Base-by-base conservation (phyloP, 805 yeast species). In the Candida ipomoeae region DNA sequence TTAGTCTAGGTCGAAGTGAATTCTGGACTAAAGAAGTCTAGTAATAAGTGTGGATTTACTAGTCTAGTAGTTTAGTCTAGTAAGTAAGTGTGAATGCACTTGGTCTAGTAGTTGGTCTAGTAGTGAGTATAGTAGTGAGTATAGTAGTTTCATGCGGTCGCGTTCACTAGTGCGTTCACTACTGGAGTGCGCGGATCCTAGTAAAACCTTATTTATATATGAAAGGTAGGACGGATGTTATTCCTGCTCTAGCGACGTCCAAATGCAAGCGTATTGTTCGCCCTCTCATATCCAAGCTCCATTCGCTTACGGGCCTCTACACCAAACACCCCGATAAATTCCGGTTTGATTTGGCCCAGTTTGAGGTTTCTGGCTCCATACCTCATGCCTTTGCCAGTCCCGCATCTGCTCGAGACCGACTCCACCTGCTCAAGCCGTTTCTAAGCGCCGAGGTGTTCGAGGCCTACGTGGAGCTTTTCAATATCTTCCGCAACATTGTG, bases 221-320 rank as follows among this genome's bases (percentile, higher is more conserved):
- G 45, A 42, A 42, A 42, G 23, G 38, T 11, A 32, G 43, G 36
- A 17, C 33, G 20, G 47, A 33, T 21, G 20, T 15, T 23, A 14
- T 17, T 6, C 53, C 46, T 14, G 15, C 44, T n/a, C 54, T 58
- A 23, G 43, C 59, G 29, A 50, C 59, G 14, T 48, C 67, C 15
- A 61, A 64, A 44, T 69, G 71, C 57, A 69, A 68, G 53, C 57
- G 75, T 38, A 53, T 67, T 1, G 61, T 65, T 7, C 62, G 77
- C 14, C 77, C 77, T 20, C 58, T 73, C 17, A 51, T 69, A 4
- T 57, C 74, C 29, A 70, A 69, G 50, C 61, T 71, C 39, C 75
- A 70, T 52, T 53, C 61, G 3, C 61, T 73, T 37, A 66, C 68
- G 23, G 69, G 68, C 41, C 45, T 61, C 17, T 56, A 55, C 38